Evolutionary conservation across 257 asterid genomes (phyloP), one percentile per base, ranked within the genome.

Genomic region (Phtheirospermum japonicum): DNA sequence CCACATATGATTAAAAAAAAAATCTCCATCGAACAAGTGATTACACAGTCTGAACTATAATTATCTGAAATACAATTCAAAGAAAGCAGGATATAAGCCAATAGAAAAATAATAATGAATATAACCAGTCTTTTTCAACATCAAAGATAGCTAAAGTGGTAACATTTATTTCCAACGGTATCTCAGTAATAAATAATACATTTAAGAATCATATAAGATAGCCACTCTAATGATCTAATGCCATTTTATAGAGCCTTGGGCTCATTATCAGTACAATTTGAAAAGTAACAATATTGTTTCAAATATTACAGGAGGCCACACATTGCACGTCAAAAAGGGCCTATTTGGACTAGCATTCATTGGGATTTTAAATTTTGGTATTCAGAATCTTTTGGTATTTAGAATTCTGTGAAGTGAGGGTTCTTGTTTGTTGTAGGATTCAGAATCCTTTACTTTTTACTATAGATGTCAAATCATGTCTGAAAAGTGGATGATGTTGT

Each of bases 211-310:
- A 32, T 48, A 42, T 46, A 53, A 61, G 31, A 42, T 45, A 18
- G 63, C 40, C 42, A 49, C 23, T 62, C 40, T 40, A 16, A 54
- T 33, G 19, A 51, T 57, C 61, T 26, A 8, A n/a, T 34, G 33
- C 40, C 67, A 60, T 42, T 54, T 66, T 42, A 39, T 39, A 54
- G 61, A 37, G 58, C 51, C 26, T 64, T 23, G 28, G 68, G 43
- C 36, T 55, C 36, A 18, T 39, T 37, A 40, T 57, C 37, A 62
- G 33, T 23, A 46, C 13, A 40, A 40, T n/a, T 28, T 55, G 34
- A 17, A 59, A 58, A 56, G 43, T 16, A 56, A 63, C 30, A 9
- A 7, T 49, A 63, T 18, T 40, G 4, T 67, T 67, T 56, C 23
- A 43, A 52, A 30, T 9, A 33, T 55, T 55, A 48, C 32, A 61